Evolutionary conservation across 257 asterid species (phyloP).

Genomic region (Salvia splendens): DNA sequence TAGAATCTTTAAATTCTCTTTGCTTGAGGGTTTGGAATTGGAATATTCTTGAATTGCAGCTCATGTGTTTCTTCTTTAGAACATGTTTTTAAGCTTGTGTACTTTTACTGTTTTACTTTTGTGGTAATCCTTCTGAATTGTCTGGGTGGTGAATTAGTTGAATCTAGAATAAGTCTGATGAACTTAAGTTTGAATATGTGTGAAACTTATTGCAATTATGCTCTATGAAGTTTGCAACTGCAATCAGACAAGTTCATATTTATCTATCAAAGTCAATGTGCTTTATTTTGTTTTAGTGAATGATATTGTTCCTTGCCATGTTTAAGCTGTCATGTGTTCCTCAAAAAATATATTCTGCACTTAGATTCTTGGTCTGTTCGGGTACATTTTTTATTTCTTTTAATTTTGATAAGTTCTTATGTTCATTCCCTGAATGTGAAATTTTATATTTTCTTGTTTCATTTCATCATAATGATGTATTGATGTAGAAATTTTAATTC

Average conservation of each 20-base stretch:
- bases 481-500: too few species aligned
- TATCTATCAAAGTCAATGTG: neutral
- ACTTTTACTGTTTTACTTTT: too few species aligned
- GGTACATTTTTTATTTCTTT: too few species aligned
- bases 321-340: neutral
- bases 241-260: neutral
- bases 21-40: too few species aligned
- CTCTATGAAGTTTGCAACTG: neutral
- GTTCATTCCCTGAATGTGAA: slow-evolving; percentile 18
- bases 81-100: too few species aligned
- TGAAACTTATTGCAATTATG: slow-evolving; percentile 1
- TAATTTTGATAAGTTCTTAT: neutral
- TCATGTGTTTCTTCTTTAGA: neutral
- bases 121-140: too few species aligned
- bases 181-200: neutral
- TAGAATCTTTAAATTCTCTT: neutral
- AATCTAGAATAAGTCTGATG: too few species aligned
- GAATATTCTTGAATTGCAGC: neutral
- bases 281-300: slow-evolving; percentile 5
- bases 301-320: slow-evolving; percentile 1
- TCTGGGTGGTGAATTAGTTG: too few species aligned
- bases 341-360: neutral
- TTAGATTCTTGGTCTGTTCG: too few species aligned
- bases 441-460: neutral
- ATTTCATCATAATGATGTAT: slow-evolving; percentile 3